Conservation (phyloP, 2,329 filamentous ascomycete genomes). For the Diplodia corticola region DNA sequence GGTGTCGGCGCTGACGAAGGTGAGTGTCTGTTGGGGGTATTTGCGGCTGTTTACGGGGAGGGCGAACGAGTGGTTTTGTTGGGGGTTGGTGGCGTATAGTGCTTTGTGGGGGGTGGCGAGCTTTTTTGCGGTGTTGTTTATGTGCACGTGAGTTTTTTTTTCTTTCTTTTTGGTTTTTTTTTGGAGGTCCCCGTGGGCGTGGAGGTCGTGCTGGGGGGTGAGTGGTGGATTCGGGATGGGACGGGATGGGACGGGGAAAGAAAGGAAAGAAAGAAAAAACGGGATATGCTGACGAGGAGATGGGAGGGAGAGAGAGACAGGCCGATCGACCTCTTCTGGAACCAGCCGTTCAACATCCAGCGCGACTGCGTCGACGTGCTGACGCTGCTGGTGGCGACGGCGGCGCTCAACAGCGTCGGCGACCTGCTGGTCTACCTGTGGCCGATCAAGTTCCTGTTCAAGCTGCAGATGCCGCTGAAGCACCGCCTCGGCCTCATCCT, state of each 20-base stretch:
- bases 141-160: constrained; percentile 13
- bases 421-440: constrained; percentile 28
- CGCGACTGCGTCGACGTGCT: constrained; percentile 23
- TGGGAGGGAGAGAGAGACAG: constrained; percentile 2
- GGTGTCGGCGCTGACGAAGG: constrained; percentile 28
- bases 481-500: constrained; percentile 25
- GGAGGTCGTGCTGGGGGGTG: no score
- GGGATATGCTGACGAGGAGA: neutral
- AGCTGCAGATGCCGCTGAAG: constrained; percentile 26
- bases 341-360: neutral
- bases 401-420: constrained; percentile 26
- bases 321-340: constrained; percentile 14
- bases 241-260: no score
- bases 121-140: constrained; percentile 30
- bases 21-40: constrained; percentile 34
- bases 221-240: no score
- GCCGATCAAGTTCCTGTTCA: constrained; percentile 29
- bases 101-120: constrained; percentile 26
- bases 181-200: no score
- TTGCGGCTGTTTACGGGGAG: constrained; percentile 31
- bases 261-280: no score
- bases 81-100: constrained; percentile 32
- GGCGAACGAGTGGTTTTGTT: constrained; percentile 33
- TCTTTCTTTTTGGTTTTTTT: no score
- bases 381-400: constrained; percentile 25